Evolutionary conservation across 441 rosid genomes (phyloP), one percentile per base, ranked within the genome.

Genomic region (Euphorbia celastroides): DNA sequence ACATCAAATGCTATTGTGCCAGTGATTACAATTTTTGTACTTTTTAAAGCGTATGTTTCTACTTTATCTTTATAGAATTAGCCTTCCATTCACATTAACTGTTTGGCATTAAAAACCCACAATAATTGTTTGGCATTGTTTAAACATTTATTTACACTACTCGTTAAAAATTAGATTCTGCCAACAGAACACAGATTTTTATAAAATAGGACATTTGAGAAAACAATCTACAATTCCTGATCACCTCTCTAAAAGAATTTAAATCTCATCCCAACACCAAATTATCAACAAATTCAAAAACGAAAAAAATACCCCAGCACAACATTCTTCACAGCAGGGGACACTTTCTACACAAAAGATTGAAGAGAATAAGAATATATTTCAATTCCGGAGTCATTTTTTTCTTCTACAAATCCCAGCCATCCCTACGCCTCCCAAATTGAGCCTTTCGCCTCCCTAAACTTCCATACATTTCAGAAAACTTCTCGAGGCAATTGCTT

Each of bases 381-480:
- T 36, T 57, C 20, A 36, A 44, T 28, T 17, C 31, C 58, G 10
- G 10, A 46, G 5, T 72, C 38, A 17, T 34, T 1, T 17, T n/a
- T 48, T 17, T 48, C 16, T 55, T 55, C 84, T 92, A 93, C 67
- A 83, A 68, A 78, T 89, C 98, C 98, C 98, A 93, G 25, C 98
- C 95, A 59, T 94, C 98, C 75, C 80, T 79, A 42, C 99, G 81
- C 12, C 80, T 61, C 5, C 83, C 75, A 9, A 94, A 94, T 36
- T 83, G 83, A 78, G 81, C 84, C 68, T 80, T 88, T 60, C 84
- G 78, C 51, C 70, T 74, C 1, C 74, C 61, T 71, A 89, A 73
- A 60, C 89, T 77, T 52, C 98, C 99, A 44, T 87, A 94, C 83
- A 94, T 80, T 8, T 81, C 75, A 0, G 91, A 69, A 59, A 94